Conservation (phyloP, 2,329 filamentous ascomycete species). For the Trichoderma sp. region DNA sequence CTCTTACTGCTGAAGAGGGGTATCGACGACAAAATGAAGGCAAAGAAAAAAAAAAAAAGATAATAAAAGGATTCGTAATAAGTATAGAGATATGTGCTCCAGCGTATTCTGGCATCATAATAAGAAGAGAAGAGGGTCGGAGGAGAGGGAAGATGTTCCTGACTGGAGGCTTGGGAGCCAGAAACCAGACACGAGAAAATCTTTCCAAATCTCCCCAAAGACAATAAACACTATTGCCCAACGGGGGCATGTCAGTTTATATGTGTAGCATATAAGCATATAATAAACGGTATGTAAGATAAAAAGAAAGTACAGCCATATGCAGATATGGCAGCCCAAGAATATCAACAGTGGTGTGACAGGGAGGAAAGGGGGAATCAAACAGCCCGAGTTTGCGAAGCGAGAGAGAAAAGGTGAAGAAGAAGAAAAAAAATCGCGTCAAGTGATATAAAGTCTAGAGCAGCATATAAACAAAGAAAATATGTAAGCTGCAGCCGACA, state of each 20-base stretch:
- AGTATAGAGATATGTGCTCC: background rate
- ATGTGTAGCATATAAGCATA: slow-evolving; percentile 33
- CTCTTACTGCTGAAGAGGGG: slow-evolving; percentile 26
- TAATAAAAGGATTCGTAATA: slow-evolving; percentile 1
- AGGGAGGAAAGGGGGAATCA: slow-evolving; percentile 1
- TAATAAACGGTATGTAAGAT: slow-evolving; percentile 30
- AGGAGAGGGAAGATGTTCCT: background rate
- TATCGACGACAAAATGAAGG: slow-evolving; percentile 29
- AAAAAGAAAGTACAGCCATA: slow-evolving; percentile 21
- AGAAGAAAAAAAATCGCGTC: slow-evolving; percentile 14
- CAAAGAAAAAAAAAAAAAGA: background rate
- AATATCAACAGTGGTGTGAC: slow-evolving; percentile 7
- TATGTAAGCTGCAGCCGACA: slow-evolving; percentile 20
- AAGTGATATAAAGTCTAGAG: slow-evolving; percentile 22
- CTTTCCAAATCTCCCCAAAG: slow-evolving; percentile 25
- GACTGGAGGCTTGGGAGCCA: background rate
- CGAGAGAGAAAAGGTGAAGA: slow-evolving; percentile 2
- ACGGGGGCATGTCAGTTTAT: slow-evolving; percentile 32
- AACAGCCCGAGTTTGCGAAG: slow-evolving; percentile 14
- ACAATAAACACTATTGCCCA: slow-evolving; percentile 41
- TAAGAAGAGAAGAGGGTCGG: background rate
- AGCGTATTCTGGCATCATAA: slow-evolving; percentile 4
- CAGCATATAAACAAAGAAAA: slow-evolving; percentile 19
- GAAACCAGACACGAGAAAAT: background rate
- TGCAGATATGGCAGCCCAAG: slow-evolving; percentile 16